phyloP scores from a whole-genome alignment of 345 rosid species.

The Heritiera fomes region DNA sequence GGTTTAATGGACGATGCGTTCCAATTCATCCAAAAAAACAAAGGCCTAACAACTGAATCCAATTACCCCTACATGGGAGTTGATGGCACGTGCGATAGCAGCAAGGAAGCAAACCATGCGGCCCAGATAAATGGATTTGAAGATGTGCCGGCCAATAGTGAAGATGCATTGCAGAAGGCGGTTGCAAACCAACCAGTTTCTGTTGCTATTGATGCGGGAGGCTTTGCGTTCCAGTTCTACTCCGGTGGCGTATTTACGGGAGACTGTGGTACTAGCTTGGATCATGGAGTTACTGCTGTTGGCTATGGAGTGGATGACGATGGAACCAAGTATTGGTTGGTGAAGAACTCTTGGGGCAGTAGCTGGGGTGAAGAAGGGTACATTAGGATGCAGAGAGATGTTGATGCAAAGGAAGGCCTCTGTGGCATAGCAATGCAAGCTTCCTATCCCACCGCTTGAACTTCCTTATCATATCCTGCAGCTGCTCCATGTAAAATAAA shows the following conservation, averaged over 20 bases:
- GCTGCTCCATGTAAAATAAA: too few relatives aligned
- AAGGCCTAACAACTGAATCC: conserved; percentile 70
- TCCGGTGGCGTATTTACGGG: conserved; percentile 27
- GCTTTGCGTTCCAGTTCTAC: conserved; percentile 28
- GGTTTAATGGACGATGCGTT: conserved; percentile 91
- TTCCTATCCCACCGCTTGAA: conserved; percentile 29
- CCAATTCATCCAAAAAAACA: conserved; percentile 73
- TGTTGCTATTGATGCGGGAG: conserved; percentile 36
- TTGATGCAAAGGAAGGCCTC: conserved; percentile 20
- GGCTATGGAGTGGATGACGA: conserved; percentile 31
- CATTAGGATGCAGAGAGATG: conserved; percentile 37
- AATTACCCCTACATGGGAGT: conserved; percentile 73
- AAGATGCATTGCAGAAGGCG: conserved; percentile 31
- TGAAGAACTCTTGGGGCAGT: conserved; percentile 48
- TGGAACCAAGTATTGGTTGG: conserved; percentile 39
- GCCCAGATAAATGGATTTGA: conserved; percentile 34
- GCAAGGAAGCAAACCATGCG: conserved; percentile 30
- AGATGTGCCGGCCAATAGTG: conserved; percentile 34
- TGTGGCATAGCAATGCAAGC: conserved; percentile 49
- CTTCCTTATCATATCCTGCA: too few relatives aligned
- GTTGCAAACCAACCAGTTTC: conserved; percentile 36
- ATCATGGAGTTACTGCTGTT: conserved; percentile 44
- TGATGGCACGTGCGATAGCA: conserved; percentile 60
- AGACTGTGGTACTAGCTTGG: conserved; percentile 33
- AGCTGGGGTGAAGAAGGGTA: conserved; percentile 49